phyloP scores from a whole-genome alignment of 116 monocot species.

The Cymodocea nodosa region DNA sequence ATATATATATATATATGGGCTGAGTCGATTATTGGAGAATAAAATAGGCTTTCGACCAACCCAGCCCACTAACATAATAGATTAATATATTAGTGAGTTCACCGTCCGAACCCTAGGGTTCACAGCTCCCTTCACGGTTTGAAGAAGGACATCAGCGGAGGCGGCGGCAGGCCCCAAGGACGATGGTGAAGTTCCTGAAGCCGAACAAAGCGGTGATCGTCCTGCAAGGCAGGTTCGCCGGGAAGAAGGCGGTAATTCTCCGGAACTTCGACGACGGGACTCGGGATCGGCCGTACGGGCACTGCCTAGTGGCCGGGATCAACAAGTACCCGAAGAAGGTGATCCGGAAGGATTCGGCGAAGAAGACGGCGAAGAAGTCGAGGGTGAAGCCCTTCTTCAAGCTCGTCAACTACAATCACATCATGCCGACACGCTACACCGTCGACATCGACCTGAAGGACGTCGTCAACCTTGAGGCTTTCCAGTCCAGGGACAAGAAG shows the following conservation, averaged over 20 bases:
- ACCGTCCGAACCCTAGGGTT: too few relatives aligned
- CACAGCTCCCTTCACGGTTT: too few relatives aligned
- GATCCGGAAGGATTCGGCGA: conserved; percentile 55
- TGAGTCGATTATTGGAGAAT: too few relatives aligned
- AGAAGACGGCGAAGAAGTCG: conserved; percentile 49
- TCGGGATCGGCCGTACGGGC: conserved; percentile 44
- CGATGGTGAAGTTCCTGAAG: conserved; percentile 56
- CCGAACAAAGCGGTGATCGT: conserved; percentile 48
- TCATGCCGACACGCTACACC: conserved; percentile 53
- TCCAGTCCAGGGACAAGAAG: conserved; percentile 36
- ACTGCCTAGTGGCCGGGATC: conserved; percentile 52
- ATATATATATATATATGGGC: too few relatives aligned
- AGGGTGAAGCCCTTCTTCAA: conserved; percentile 48
- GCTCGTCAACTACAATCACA: conserved; percentile 38
- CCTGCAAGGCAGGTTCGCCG: conserved; percentile 44
- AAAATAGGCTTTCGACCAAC: too few relatives aligned
- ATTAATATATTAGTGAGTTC: too few relatives aligned
- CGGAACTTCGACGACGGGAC: conserved; percentile 44
- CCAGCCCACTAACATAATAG: too few relatives aligned
- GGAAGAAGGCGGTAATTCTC: conserved; percentile 49
- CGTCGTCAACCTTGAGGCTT: conserved; percentile 20
- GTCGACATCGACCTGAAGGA: conserved; percentile 47
- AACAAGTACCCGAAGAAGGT: conserved; percentile 53
- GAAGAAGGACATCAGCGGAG: too few relatives aligned
- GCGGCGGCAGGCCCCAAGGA: neutral